Conservation (phyloP, 371 early-diverging fungal genomes). For the Rhizopus microsporus region DNA sequence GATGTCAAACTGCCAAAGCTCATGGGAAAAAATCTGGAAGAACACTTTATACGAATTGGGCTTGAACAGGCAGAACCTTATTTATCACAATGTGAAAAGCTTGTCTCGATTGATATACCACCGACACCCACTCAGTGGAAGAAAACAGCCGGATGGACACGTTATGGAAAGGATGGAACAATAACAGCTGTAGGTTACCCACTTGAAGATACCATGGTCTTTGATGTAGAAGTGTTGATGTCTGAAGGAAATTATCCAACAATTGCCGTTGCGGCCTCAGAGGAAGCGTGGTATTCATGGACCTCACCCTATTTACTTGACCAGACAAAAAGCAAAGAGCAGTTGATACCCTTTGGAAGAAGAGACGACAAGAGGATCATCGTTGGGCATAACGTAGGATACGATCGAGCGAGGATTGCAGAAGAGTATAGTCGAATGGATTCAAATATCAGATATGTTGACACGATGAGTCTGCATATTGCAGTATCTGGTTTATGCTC, state of each 20-base stretch:
- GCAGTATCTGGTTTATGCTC: conserved; percentile 89
- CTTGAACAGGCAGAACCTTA: conserved; percentile 58
- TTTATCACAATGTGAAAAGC: conserved; percentile 50
- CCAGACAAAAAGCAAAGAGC: conserved; percentile 40
- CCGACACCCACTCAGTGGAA: conserved; percentile 66
- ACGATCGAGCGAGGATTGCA: conserved; percentile 85
- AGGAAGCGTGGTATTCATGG: conserved; percentile 91
- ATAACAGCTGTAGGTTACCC: conserved; percentile 55
- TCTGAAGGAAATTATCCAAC: conserved; percentile 71
- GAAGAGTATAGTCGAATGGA: conserved; percentile 77
- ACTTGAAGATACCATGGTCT: conserved; percentile 69
- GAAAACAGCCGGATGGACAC: conserved; percentile 79
- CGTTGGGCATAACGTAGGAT: conserved; percentile 93
- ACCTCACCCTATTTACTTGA: conserved; percentile 70
- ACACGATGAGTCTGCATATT: conserved; percentile 94
- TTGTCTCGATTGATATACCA: conserved; percentile 51
- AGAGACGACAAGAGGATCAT: conserved; percentile 50
- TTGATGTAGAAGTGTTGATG: conserved; percentile 89
- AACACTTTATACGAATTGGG: conserved; percentile 84
- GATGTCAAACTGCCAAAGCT: conserved; percentile 53
- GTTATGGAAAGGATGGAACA: conserved; percentile 59
- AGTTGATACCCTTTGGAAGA: conserved; percentile 69
- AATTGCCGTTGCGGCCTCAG: conserved; percentile 82
- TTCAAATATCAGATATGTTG: conserved; percentile 71
- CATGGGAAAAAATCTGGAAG: conserved; percentile 67